These are phyloP conservation scores for Penicillium verhagenii DNA, from an alignment of 495 filamentous ascomycete species.

Conservation along the genomic window DNA sequence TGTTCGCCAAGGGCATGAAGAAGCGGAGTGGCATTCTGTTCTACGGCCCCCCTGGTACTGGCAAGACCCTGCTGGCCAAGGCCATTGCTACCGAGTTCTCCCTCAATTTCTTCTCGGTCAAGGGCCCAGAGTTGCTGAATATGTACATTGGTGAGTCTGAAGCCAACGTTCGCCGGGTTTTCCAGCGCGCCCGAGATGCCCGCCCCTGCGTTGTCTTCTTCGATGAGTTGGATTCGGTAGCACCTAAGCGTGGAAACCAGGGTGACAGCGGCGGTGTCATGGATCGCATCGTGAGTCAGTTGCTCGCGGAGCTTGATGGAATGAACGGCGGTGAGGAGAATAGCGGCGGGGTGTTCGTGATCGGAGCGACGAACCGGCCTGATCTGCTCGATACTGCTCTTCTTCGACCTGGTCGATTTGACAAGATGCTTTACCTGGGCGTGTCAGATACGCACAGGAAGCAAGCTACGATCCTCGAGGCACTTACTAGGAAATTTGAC, in stretches of 20 bases:
- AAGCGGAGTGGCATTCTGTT: constrained; percentile 97
- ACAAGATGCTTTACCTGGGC: constrained; percentile 98
- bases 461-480: constrained; percentile 91
- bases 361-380: constrained; percentile 93
- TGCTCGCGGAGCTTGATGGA: constrained; percentile 92
- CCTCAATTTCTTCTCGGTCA: constrained; percentile 98
- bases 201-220: constrained; percentile 99
- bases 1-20: constrained; percentile 98
- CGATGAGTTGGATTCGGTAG: constrained; percentile 95
- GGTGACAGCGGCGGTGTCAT: constrained; percentile 98
- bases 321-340: constrained; percentile 93
- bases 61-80: constrained; percentile 95
- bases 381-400: constrained; percentile 91
- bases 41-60: constrained; percentile 95
- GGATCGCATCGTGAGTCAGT: constrained; percentile 96
- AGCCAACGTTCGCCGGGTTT: constrained; percentile 94
- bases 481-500: constrained; percentile 89
- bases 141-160: constrained; percentile 99
- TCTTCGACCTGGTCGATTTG: constrained; percentile 88
- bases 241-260: constrained; percentile 95
- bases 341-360: constrained; percentile 89
- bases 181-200: constrained; percentile 91
- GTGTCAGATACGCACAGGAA: constrained; percentile 96
- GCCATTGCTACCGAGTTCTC: constrained; percentile 98
- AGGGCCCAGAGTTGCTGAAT: constrained; percentile 94